Conservation (phyloP, 2,329 filamentous ascomycete genomes). For the Paecilomyces niveus region DNA sequence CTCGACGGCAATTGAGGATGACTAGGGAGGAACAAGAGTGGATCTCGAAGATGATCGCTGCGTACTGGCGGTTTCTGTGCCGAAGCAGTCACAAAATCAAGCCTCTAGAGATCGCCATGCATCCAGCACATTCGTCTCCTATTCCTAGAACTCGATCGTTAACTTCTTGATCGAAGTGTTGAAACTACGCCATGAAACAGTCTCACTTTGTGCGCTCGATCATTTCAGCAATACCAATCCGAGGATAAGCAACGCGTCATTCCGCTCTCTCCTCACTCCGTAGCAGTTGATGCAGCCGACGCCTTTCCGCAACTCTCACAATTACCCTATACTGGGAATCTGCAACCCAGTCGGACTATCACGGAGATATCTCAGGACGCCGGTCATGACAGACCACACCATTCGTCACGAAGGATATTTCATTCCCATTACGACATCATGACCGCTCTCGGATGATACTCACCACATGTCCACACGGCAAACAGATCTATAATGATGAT, state of each 20-base stretch:
- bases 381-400: not conserved
- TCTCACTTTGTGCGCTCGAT: not conserved
- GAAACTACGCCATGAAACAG: not conserved
- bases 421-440: not conserved
- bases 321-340: not conserved
- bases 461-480: not conserved
- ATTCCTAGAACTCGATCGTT: conserved; percentile 2
- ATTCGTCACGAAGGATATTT: not conserved
- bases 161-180: conserved; percentile 1
- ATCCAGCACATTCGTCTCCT: conserved; percentile 1
- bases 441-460: not conserved
- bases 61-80: conserved; percentile 16
- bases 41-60: conserved; percentile 11
- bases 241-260: not conserved
- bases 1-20: conserved; percentile 23
- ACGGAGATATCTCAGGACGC: not conserved
- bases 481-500: not conserved
- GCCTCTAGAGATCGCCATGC: not conserved
- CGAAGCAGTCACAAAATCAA: conserved; percentile 14
- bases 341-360: not conserved
- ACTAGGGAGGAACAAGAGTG: conserved; percentile 27
- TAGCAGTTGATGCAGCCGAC: not conserved
- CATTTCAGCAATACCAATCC: not conserved
- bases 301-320: not conserved
- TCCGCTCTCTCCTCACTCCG: not conserved